Percentiles rank a stretch among this genome's conserved stretches.
Evolutionary conservation across 2,329 filamentous ascomycete genomes (phyloP).

Genomic region (Aspergillus carbonarius): DNA sequence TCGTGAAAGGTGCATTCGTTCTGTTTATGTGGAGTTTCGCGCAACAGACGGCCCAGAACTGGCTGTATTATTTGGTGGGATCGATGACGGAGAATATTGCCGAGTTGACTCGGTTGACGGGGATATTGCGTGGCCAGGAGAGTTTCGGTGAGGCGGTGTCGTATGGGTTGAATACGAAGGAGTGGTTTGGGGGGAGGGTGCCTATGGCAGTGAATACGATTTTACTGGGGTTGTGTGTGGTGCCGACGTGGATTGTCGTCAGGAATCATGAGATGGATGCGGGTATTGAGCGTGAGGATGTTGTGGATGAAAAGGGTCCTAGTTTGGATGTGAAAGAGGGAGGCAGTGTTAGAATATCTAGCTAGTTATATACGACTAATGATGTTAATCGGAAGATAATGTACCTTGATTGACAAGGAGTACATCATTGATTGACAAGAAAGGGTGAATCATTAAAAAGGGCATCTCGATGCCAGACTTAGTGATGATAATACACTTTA

Average conservation of each 20-base stretch:
- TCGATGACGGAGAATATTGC: slow-evolving; percentile 58
- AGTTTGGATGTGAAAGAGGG: not conserved
- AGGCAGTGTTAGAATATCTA: too few relatives aligned
- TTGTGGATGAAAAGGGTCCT: not conserved
- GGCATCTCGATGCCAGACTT: too few relatives aligned
- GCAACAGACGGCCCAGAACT: slow-evolving; percentile 55
- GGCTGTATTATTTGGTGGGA: slow-evolving; percentile 57
- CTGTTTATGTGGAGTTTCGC: slow-evolving; percentile 52
- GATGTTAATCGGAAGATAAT: too few relatives aligned
- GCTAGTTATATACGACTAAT: too few relatives aligned
- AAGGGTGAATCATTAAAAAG: too few relatives aligned
- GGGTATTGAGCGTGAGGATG: not conserved
- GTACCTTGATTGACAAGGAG: too few relatives aligned
- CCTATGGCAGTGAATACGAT: slow-evolving; percentile 45
- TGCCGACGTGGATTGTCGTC: slow-evolving; percentile 31
- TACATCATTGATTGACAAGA: too few relatives aligned
- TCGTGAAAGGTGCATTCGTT: slow-evolving; percentile 51
- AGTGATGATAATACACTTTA: too few relatives aligned
- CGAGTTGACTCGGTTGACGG: slow-evolving; percentile 45
- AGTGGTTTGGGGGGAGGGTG: slow-evolving; percentile 45
- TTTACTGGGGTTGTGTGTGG: slow-evolving; percentile 26
- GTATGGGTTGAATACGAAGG: slow-evolving; percentile 44
- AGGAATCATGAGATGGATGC: slow-evolving; percentile 12
- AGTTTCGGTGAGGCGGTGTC: slow-evolving; percentile 47
- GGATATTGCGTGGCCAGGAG: slow-evolving; percentile 47